Percentiles rank a stretch among this genome's conserved stretches.
Evolutionary conservation across 1,284 basidiomycete genomes (phyloP).

Genomic region (Cryptococcus hybrid): DNA sequence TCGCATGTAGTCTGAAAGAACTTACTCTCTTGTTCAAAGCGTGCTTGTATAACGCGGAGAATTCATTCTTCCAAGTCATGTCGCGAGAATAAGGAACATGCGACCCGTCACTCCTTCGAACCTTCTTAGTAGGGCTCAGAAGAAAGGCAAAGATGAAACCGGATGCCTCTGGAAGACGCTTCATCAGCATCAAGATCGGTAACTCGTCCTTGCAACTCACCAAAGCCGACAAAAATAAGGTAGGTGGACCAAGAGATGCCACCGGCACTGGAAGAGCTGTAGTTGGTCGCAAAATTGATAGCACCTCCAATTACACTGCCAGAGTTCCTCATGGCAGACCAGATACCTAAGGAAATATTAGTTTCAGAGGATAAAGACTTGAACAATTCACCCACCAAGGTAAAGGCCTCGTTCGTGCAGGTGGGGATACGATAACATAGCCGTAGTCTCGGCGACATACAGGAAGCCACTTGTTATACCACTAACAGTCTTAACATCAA

Average conservation of each 20-base stretch:
- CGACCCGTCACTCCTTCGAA: slow-evolving; percentile 28
- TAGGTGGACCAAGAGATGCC: slow-evolving; percentile 28
- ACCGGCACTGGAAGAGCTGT: slow-evolving; percentile 12
- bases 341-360: slow-evolving; percentile 14
- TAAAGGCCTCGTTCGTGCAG: slow-evolving; percentile 21
- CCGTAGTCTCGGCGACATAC: slow-evolving; percentile 35
- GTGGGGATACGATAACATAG: slow-evolving; percentile 36
- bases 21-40: slow-evolving; percentile 13
- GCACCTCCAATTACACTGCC: slow-evolving; percentile 27
- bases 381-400: slow-evolving; percentile 10
- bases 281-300: slow-evolving; percentile 29
- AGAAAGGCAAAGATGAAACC: slow-evolving; percentile 22
- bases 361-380: neutral
- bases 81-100: slow-evolving; percentile 18
- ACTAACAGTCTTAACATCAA: slow-evolving; percentile 9
- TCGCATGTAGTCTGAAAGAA: neutral
- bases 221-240: slow-evolving; percentile 30
- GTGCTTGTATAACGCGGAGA: slow-evolving; percentile 20
- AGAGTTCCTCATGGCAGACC: slow-evolving; percentile 27
- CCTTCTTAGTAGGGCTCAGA: slow-evolving; percentile 23
- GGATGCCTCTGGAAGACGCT: slow-evolving; percentile 11
- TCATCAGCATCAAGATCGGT: neutral
- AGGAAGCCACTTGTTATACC: slow-evolving; percentile 22
- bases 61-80: slow-evolving; percentile 20
- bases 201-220: slow-evolving; percentile 11